Base-by-base conservation (phyloP, 2,329 filamentous ascomycete genomes). In the Apiospora marii region DNA sequence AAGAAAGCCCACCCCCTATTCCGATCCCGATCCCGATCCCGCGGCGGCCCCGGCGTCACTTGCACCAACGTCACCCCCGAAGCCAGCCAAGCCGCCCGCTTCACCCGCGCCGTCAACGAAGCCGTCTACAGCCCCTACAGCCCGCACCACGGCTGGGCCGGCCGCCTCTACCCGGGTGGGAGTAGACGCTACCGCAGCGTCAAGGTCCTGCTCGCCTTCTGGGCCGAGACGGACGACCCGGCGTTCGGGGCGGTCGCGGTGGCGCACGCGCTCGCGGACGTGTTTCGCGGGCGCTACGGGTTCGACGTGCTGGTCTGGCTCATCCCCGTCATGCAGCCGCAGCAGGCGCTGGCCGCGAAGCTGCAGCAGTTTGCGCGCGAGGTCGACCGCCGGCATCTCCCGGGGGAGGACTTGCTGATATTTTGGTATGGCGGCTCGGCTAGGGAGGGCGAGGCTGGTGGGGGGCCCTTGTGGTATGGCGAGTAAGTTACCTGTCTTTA, bases 371-470 rank as follows among this genome's bases (percentile, higher is more conserved):
- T 73, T 24, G 67, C 68, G n/a, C 27, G 53, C 12, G 30, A 24
- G 0, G 24, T 44, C 24, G 72, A 68, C 14, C 3, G 14, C 3
- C 24, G 14, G 49, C 30, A 64, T 34, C 34, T 1, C 19, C 22
- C 19, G 34, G 58, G 58, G 8, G 67, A 58, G 6, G 46, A 58
- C 19, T 6, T 73, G 69, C 53, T 73, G 3, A 73, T 73, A 10
- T 73, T 73, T 24, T 73, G 72, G 72, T 73, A 73, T 46, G 48
- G 70, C 12, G 72, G 72, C 10, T 16, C 67, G 16, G 72, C 72
- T 2, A 14, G n/a, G 34, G 48, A 51, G 14, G 24, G 61, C 1
- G 61, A 51, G 2, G 64, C 24, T 1, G 70, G 67, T 13, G 14
- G 12, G 6, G 70, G 70, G 1, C 43, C 70, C 13, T 12, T 71